Percentiles rank a stretch among this genome's conserved stretches.
Evolutionary conservation across 2,329 filamentous ascomycete species (phyloP).

Genomic region (Venturia aucupariae): DNA sequence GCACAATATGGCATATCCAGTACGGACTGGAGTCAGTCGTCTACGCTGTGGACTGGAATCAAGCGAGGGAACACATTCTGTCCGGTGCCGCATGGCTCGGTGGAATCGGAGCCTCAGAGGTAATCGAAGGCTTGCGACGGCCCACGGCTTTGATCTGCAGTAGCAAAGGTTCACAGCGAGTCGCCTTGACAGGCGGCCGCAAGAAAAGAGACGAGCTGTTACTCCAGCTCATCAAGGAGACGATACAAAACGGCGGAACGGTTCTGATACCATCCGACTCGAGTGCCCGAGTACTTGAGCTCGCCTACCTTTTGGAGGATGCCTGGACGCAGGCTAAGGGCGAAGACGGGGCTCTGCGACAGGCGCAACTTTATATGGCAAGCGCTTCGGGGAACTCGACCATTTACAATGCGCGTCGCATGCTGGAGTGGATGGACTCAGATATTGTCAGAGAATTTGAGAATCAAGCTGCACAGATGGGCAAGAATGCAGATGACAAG

Average conservation of each 20-base stretch:
- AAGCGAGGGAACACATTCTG: constrained; percentile 90
- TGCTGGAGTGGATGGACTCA: constrained; percentile 99
- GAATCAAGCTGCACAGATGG: constrained; percentile 31
- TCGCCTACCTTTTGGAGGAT: constrained; percentile 87
- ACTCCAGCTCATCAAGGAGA: constrained; percentile 69
- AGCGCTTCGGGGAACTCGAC: constrained; percentile 81
- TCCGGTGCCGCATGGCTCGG: constrained; percentile 90
- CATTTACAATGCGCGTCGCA: constrained; percentile 82
- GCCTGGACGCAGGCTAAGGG: constrained; percentile 52
- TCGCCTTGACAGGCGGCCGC: constrained; percentile 60
- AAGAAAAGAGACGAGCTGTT: constrained; percentile 79
- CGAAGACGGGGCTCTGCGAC: constrained; percentile 36
- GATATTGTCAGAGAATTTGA: constrained; percentile 89
- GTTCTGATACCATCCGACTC: constrained; percentile 92
- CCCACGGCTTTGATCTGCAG: constrained; percentile 92
- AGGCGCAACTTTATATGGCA: constrained; percentile 63
- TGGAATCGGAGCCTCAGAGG: constrained; percentile 72
- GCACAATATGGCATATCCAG: constrained; percentile 98
- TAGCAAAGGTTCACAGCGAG: constrained; percentile 66
- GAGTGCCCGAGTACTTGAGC: constrained; percentile 83
- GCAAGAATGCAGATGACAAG: constrained; percentile 29
- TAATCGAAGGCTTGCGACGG: constrained; percentile 86
- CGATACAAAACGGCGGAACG: constrained; percentile 73
- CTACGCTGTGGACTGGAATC: constrained; percentile 97
- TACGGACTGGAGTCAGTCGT: constrained; percentile 95